phyloP scores from a whole-genome alignment of 768 basidiomycete genomes.

The Russula ochroleuca region DNA sequence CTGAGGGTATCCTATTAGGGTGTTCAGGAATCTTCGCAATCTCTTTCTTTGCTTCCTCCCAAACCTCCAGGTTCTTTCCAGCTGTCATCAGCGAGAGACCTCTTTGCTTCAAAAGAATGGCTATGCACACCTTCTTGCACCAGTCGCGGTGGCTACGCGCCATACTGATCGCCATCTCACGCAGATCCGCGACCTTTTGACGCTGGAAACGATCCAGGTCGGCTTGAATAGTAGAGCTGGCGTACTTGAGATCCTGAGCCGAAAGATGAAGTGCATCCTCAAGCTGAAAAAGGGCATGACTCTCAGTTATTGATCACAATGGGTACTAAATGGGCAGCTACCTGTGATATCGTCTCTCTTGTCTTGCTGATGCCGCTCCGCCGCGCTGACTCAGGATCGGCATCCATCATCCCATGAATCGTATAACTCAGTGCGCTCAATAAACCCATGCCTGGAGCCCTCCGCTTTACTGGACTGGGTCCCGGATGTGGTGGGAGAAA shows the following conservation, averaged over 20 bases:
- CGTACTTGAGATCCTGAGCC: slow-evolving; percentile 93
- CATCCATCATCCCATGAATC: slow-evolving; percentile 97
- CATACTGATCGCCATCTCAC: slow-evolving; percentile 91
- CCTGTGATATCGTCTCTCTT: slow-evolving; percentile 91
- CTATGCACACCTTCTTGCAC: slow-evolving; percentile 77
- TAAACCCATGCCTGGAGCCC: slow-evolving; percentile 77
- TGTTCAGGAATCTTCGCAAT: slow-evolving; percentile 88
- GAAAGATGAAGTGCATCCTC: slow-evolving; percentile 92
- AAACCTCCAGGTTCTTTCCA: slow-evolving; percentile 86
- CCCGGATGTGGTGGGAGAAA: slow-evolving; percentile 78
- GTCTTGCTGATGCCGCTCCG: slow-evolving; percentile 93
- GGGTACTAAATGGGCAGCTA: slow-evolving; percentile 35
- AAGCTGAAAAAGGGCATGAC: slow-evolving; percentile 48
- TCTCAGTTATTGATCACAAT: slow-evolving; percentile 13
- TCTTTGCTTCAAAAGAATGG: slow-evolving; percentile 1
- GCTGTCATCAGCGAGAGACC: slow-evolving; percentile 6
- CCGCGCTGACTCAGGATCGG: slow-evolving; percentile 93
- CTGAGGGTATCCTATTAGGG: slow-evolving; percentile 63
- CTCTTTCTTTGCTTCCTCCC: slow-evolving; percentile 94
- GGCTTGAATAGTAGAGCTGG: slow-evolving; percentile 92
- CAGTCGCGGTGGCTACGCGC: slow-evolving; percentile 90
- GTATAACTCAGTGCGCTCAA: slow-evolving; percentile 91
- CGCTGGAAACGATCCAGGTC: slow-evolving; percentile 98
- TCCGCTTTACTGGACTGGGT: slow-evolving; percentile 58
- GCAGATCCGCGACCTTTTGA: slow-evolving; percentile 94